These are phyloP conservation scores for Rhizopogon rudus DNA, from an alignment of 768 basidiomycete genomes.

Conservation along the genomic window DNA sequence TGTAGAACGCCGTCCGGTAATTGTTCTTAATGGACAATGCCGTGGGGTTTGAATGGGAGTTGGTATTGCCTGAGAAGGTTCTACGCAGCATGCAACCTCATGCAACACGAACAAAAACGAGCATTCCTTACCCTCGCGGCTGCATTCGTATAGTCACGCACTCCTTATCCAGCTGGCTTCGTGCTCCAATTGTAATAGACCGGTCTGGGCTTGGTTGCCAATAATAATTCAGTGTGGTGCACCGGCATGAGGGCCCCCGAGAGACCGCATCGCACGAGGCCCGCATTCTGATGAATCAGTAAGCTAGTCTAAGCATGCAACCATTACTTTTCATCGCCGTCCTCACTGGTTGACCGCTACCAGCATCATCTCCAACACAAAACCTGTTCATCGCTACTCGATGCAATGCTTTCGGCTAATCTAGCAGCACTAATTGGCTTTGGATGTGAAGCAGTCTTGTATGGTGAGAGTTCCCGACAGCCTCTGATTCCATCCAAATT, in stretches of 20 bases:
- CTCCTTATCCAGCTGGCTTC: background rate
- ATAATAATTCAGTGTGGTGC: background rate
- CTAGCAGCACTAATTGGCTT: slow-evolving; percentile 34
- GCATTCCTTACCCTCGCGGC: background rate
- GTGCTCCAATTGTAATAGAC: background rate
- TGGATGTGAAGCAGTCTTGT: slow-evolving; percentile 30
- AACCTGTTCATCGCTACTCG: background rate
- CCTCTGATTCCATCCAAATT: background rate
- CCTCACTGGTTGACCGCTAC: background rate
- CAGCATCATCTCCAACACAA: background rate
- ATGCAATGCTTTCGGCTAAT: slow-evolving; percentile 24
- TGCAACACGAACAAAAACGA: background rate
- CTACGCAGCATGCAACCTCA: background rate
- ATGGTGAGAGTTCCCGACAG: slow-evolving; percentile 19
- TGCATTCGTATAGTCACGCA: background rate
- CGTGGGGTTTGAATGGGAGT: background rate
- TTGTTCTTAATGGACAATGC: background rate
- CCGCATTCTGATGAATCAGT: background rate
- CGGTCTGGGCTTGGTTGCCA: background rate
- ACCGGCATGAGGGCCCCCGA: background rate
- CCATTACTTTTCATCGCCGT: no score
- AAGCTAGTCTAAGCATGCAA: no score
- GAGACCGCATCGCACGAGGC: background rate
- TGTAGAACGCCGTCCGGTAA: background rate
- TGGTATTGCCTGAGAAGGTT: background rate